Evolutionary conservation across 2,329 filamentous ascomycete genomes (phyloP), one percentile per base, ranked within the genome.

Genomic region (Colletotrichum navitas): DNA sequence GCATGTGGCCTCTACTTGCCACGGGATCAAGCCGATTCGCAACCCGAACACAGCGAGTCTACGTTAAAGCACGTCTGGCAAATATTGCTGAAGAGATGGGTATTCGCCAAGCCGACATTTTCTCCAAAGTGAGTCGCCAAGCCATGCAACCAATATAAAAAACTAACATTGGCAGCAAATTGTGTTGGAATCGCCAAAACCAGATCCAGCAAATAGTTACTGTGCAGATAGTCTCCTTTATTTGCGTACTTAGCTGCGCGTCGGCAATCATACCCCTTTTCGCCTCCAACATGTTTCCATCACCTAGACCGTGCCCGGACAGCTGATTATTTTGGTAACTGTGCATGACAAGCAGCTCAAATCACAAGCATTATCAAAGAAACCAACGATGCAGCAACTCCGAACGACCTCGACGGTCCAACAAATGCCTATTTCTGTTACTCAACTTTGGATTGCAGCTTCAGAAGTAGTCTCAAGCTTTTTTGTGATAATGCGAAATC

Each of bases 381-480:
- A 41, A 32, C 51, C 60, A 55, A 41, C 52, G 60, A 16, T 47
- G 54, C 52, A 51, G 60, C 5, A 24, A 21, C 32, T 21, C 54
- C 29, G 39, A 55, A 26, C 56, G 7, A 10, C 63, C 54, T 24
- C 34, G 66, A 10, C 75, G 62, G 5, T 66, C 61, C 18, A 75
- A 66, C 6, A 63, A 58, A 1, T 26, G 68, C 4, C 76, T 72
- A n/a, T 77, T 76, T 12, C 29, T 61, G 41, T 51, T 59, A 12
- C 78, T 74, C n/a, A 72, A 77, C 11, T 74, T 49, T 32, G 74
- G 78, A 14, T 71, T 74, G 24, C 76, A 74, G 21, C 74, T 74
- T 14, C 83, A 78, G 60, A 85, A 85, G 71, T 85, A 77, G 65
- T 85, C 83, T 73, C 60, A 83, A 47, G 5, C 79, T 59, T 24